phyloP scores from a whole-genome alignment of 805 yeast species.

The Nakazawaea ishiwadae region DNA sequence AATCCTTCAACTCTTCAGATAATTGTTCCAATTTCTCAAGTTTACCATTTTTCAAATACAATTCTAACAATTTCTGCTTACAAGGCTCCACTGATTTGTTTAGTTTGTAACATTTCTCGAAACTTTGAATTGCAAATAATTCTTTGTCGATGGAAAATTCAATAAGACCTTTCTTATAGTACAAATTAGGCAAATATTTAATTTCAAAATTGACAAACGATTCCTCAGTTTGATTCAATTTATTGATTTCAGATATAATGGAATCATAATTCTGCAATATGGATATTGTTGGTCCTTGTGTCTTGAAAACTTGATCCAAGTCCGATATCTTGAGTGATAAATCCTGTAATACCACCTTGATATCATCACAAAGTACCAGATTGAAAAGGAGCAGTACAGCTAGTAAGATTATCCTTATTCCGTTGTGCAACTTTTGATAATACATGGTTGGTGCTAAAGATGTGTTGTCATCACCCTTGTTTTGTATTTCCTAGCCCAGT shows the following conservation, averaged over 20 bases:
- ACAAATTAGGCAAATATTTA: slow-evolving; percentile 35
- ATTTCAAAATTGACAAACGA: slow-evolving; percentile 3
- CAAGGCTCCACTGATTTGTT: slow-evolving; percentile 40
- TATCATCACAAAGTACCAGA: slow-evolving; percentile 1
- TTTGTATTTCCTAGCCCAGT: too few relatives aligned
- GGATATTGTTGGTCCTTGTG: slow-evolving; percentile 23
- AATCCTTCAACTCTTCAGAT: slow-evolving; percentile 12
- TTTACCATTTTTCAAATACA: slow-evolving; percentile 50
- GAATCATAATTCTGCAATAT: slow-evolving; percentile 26
- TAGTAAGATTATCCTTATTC: too few relatives aligned
- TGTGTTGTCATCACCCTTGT: too few relatives aligned
- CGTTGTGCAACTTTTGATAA: too few relatives aligned
- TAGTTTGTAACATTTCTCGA: slow-evolving; percentile 40
- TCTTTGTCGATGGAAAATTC: slow-evolving; percentile 55
- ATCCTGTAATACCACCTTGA: background rate
- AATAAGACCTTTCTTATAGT: slow-evolving; percentile 58
- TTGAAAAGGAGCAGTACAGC: slow-evolving; percentile 8
- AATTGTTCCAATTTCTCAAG: slow-evolving; percentile 28
- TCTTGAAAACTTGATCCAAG: slow-evolving; percentile 12
- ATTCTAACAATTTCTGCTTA: slow-evolving; percentile 39
- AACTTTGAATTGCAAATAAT: slow-evolving; percentile 45
- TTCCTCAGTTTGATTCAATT: slow-evolving; percentile 5
- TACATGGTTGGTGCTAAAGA: too few relatives aligned
- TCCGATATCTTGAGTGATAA: background rate
- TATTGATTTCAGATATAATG: slow-evolving; percentile 17